These are phyloP conservation scores for Naumovozyma castellii DNA, from an alignment of 805 yeast species.

Conservation along the genomic window DNA sequence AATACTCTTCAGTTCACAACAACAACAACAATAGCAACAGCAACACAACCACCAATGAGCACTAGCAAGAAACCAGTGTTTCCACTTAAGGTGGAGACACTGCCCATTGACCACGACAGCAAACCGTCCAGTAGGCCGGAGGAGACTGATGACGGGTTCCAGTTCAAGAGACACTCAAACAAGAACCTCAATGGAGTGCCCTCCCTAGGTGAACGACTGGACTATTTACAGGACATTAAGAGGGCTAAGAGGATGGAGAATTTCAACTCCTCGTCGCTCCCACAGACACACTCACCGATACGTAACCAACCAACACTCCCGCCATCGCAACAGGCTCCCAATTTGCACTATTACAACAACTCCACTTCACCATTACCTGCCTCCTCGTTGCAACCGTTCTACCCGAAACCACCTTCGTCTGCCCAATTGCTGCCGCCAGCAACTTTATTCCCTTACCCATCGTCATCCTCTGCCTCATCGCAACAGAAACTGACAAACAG, in stretches of 20 bases:
- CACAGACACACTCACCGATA: neutral
- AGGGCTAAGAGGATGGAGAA: slow-evolving; percentile 27
- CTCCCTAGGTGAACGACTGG: slow-evolving; percentile 25
- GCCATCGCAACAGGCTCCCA: slow-evolving; percentile 9
- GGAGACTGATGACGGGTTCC: slow-evolving; percentile 28
- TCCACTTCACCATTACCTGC: no score
- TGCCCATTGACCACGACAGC: slow-evolving; percentile 8
- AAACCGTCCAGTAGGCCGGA: neutral
- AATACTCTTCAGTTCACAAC: no score
- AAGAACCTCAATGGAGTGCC: slow-evolving; percentile 19
- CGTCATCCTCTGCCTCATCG: slow-evolving; percentile 4
- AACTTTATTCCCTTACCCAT: slow-evolving; percentile 14
- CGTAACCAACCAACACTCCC: slow-evolving; percentile 3
- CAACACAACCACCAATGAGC: neutral
- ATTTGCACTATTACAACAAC: no score
- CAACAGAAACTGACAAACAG: slow-evolving; percentile 3
- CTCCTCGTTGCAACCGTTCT: slow-evolving; percentile 24
- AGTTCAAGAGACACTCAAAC: slow-evolving; percentile 25
- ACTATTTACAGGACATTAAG: slow-evolving; percentile 21
- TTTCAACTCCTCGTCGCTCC: slow-evolving; percentile 24
- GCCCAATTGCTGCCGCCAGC: slow-evolving; percentile 24
- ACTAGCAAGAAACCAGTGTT: slow-evolving; percentile 9
- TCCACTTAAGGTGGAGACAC: slow-evolving; percentile 20
- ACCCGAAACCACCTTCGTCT: slow-evolving; percentile 13
- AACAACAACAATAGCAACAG: neutral